A percentile compares a stretch with the other conserved stretches of the same genome.
Conservation (phyloP, 2,329 filamentous ascomycete genomes). For the Macrophomina tecta region DNA sequence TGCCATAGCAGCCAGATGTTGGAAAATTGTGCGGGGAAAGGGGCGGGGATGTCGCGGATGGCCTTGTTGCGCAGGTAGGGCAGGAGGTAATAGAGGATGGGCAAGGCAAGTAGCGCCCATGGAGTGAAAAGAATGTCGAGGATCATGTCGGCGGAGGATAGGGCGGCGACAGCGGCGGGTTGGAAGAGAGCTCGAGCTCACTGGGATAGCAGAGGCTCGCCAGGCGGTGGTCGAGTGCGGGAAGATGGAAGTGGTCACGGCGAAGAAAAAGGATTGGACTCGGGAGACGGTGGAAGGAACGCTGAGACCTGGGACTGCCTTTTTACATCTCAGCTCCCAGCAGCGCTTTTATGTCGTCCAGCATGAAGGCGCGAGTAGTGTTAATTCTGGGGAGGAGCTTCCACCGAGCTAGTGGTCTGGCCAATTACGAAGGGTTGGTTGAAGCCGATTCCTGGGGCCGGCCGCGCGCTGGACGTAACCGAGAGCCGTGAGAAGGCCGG, state of each 20-base stretch:
- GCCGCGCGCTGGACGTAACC: conserved; percentile 3
- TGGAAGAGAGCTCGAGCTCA: not conserved
- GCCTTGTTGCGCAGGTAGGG: conserved; percentile 66
- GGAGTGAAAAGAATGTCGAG: conserved; percentile 51
- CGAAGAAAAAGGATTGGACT: not conserved
- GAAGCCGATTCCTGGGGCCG: conserved; percentile 22
- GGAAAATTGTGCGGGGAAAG: conserved; percentile 70
- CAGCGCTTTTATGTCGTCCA: conserved; percentile 7
- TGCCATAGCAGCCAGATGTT: conserved; percentile 79
- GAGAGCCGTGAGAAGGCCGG: conserved; percentile 24
- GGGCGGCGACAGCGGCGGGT: not conserved
- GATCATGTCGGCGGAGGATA: conserved; percentile 32
- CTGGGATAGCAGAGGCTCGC: not conserved
- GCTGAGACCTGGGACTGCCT: not conserved
- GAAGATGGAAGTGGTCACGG: not conserved
- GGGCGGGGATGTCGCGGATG: conserved; percentile 63
- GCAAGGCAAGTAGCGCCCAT: conserved; percentile 54
- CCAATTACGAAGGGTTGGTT: conserved; percentile 7
- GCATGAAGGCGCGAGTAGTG: not conserved
- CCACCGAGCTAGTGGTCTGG: not conserved
- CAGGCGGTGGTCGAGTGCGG: not conserved
- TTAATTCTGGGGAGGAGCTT: not conserved
- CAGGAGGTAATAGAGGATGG: conserved; percentile 63
- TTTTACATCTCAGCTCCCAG: not conserved
- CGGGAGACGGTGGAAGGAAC: not conserved